Percentiles rank a stretch among this genome's conserved stretches.
Evolutionary conservation across 2,329 filamentous ascomycete genomes (phyloP).

Genomic region (Trichoderma lentiforme): DNA sequence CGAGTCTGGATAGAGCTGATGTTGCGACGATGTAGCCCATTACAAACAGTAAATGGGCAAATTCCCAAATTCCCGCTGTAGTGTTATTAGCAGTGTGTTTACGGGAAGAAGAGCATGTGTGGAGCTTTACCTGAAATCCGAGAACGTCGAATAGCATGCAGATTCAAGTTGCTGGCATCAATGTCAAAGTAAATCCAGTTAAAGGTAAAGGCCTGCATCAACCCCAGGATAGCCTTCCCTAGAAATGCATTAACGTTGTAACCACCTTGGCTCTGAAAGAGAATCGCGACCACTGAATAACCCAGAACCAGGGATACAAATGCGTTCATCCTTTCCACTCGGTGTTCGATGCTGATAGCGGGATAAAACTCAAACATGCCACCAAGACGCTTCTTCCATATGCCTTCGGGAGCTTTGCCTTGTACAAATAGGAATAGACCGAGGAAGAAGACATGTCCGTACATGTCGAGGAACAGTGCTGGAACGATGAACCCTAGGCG

Average conservation of each 20-base stretch:
- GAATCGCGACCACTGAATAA: slow-evolving; percentile 59
- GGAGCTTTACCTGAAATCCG: slow-evolving; percentile 37
- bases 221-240: slow-evolving; percentile 58
- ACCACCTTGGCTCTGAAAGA: slow-evolving; percentile 52
- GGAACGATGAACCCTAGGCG: slow-evolving; percentile 55
- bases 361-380: slow-evolving; percentile 57
- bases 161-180: slow-evolving; percentile 52
- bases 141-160: slow-evolving; percentile 59
- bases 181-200: slow-evolving; percentile 65
- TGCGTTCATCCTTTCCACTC: slow-evolving; percentile 60
- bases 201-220: slow-evolving; percentile 56
- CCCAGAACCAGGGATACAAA: slow-evolving; percentile 64
- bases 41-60: slow-evolving; percentile 59
- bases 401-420: slow-evolving; percentile 21
- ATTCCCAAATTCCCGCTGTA: slow-evolving; percentile 50
- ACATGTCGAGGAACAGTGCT: slow-evolving; percentile 53
- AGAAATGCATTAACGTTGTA: slow-evolving; percentile 54
- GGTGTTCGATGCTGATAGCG: slow-evolving; percentile 63
- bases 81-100: slow-evolving; percentile 9
- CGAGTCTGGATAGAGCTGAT: slow-evolving; percentile 55
- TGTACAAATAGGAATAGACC: slow-evolving; percentile 35
- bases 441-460: slow-evolving; percentile 43
- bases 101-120: not conserved
- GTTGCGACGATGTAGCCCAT: slow-evolving; percentile 61
- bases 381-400: slow-evolving; percentile 28